A percentile compares a stretch with the other conserved stretches of the same genome.
Evolutionary conservation across 2,329 filamentous ascomycete genomes (phyloP).

Genomic region (Monosporascus cannonballus): DNA sequence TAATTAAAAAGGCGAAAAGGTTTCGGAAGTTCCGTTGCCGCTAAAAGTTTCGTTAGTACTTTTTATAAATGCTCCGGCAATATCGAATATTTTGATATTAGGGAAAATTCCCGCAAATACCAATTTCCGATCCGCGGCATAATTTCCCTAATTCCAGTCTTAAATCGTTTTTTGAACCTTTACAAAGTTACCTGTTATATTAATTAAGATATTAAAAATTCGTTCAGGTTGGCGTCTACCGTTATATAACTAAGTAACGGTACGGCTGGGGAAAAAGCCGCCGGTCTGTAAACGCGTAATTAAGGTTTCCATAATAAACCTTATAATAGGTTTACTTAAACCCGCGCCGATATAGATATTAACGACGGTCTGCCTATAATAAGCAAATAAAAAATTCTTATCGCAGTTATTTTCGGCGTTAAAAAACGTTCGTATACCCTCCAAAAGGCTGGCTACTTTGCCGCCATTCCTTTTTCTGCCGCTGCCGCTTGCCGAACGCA

Average conservation of each 20-base stretch:
- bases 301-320: constrained; percentile 1
- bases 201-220: constrained; percentile 6
- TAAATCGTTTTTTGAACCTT: constrained; percentile 1
- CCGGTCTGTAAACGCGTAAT: neutral
- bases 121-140: neutral
- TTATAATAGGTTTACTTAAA: constrained; percentile 3
- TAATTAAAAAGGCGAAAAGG: too few relatives aligned
- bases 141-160: constrained; percentile 4
- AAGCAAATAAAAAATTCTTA: constrained; percentile 12
- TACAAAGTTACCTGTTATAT: constrained; percentile 1
- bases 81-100: constrained; percentile 1
- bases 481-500: neutral
- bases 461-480: neutral
- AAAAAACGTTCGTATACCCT: constrained; percentile 7
- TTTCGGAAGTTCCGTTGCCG: neutral
- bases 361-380: constrained; percentile 8
- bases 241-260: constrained; percentile 3
- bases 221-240: neutral
- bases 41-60: neutral
- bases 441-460: neutral
- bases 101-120: neutral
- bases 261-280: constrained; percentile 2
- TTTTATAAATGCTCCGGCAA: neutral
- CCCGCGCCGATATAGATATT: constrained; percentile 10
- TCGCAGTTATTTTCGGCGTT: constrained; percentile 12